A percentile compares a stretch with the other conserved stretches of the same genome.
These are phyloP conservation scores for Naematelia aurantialba DNA, from an alignment of 768 basidiomycete species.

Conservation along the genomic window DNA sequence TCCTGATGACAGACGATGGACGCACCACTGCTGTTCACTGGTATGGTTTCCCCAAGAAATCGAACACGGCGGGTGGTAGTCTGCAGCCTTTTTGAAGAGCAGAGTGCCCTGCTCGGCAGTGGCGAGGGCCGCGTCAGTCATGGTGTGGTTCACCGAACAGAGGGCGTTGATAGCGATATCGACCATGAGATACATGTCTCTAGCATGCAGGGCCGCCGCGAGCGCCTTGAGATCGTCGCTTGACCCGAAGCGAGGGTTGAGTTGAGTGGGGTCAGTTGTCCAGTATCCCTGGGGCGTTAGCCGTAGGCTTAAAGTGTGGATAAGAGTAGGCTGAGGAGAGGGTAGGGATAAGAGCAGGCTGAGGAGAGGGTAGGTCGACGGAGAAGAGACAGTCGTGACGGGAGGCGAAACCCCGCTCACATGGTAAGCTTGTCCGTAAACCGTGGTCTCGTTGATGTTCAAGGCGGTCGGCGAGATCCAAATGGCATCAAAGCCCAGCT, in stretches of 20 bases:
- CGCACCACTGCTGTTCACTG: constrained; percentile 29
- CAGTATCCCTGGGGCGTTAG: constrained; percentile 37
- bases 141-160: constrained; percentile 17
- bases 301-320: background rate
- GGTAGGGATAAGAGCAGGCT: background rate
- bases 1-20: too few species aligned
- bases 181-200: constrained; percentile 51
- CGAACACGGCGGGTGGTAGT: constrained; percentile 32
- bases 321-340: background rate
- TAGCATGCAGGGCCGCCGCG: constrained; percentile 35
- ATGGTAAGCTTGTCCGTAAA: constrained; percentile 48
- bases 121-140: constrained; percentile 22
- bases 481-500: constrained; percentile 49
- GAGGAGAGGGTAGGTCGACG: background rate
- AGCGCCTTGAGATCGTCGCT: constrained; percentile 47
- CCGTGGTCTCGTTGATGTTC: constrained; percentile 41
- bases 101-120: constrained; percentile 19
- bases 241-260: constrained; percentile 48
- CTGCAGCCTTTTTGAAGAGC: constrained; percentile 28
- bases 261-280: constrained; percentile 39
- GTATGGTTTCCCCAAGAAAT: constrained; percentile 31
- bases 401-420: constrained; percentile 19
- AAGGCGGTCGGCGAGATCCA: constrained; percentile 50
- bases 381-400: too few species aligned
- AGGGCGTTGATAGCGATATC: constrained; percentile 41